A percentile compares a stretch with the other conserved stretches of the same genome.
These are phyloP conservation scores for Sisymbrium altissimum DNA, from an alignment of 345 rosid genomes.

Conservation along the genomic window DNA sequence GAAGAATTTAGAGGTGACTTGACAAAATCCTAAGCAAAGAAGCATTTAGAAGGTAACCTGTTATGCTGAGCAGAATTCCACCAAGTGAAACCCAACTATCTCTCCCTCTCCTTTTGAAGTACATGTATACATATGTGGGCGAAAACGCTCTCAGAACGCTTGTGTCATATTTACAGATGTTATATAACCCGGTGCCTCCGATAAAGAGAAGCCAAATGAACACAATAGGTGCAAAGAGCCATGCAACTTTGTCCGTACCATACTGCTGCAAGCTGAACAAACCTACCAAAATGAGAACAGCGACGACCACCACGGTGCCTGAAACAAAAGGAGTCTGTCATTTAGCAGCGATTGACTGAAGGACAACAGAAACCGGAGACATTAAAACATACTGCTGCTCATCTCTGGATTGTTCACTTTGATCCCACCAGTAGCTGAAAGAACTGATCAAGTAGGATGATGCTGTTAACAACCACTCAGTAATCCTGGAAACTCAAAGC, in stretches of 20 bases:
- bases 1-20: background rate
- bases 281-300: constrained; percentile 74
- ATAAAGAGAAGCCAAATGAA: constrained; percentile 83
- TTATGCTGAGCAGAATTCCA: constrained; percentile 86
- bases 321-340: background rate
- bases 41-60: constrained; percentile 41
- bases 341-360: no score
- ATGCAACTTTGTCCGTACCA: constrained; percentile 87
- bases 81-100: constrained; percentile 80
- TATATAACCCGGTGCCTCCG: constrained; percentile 78
- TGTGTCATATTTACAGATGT: constrained; percentile 61
- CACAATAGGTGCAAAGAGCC: constrained; percentile 95
- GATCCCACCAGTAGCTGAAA: constrained; percentile 94
- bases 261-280: constrained; percentile 87
- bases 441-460: constrained; percentile 45
- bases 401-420: constrained; percentile 54
- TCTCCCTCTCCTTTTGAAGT: constrained; percentile 62
- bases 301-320: constrained; percentile 70
- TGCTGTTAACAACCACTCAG: no score
- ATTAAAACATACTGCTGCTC: constrained; percentile 46
- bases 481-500: background rate
- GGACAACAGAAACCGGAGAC: no score
- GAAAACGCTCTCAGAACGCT: constrained; percentile 84
- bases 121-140: constrained; percentile 63
- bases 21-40: no score